Evolutionary conservation across 768 basidiomycete species (phyloP), one percentile per base, ranked within the genome.

Genomic region (Tulasnella sp.): DNA sequence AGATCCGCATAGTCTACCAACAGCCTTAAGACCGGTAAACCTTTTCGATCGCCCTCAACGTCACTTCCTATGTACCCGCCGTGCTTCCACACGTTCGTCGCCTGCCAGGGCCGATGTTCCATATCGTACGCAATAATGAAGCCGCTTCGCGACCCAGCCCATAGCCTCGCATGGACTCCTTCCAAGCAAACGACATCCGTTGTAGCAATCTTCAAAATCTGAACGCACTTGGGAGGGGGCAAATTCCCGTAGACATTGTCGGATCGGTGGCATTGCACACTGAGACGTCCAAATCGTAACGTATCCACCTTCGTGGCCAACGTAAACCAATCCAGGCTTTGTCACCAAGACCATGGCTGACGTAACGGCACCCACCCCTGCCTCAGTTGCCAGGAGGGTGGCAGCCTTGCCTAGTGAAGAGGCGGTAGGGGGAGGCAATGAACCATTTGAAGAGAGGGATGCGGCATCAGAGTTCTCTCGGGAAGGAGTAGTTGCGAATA

Each of bases 261-360:
- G 71, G 62, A 17, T 35, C 44, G 41, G 67, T 36, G 4, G 36
- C 8, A 22, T 44, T 44, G 1, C 16, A 16, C 36, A 19, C 22
- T 65, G 63, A 59, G 32, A 14, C 22, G 17, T 78, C 77, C 97
- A 99, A n/a, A 95, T 82, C 1, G 89, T 90, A 74, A 98, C 83
- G 77, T 85, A 89, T 0, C 96, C 96, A 47, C 91, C 94, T 79
- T 98, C 95, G 76, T 99, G 96, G 0, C 91, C 94, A 39, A 99
- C 82, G 76, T 89, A 97, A 42, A 92, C 90, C 35, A 83, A 79
- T 1, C 85, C 83, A 0, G 89, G 88, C 22, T 86, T 82, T 0
- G 88, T 85, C 0, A 91, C 89, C 7, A 98, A 79, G 37, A 92
- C 81, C 0, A 94, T 87, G 0, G 90, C 93, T 39, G 88, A 87